These are phyloP conservation scores for Brassica rapa DNA, from an alignment of 345 rosid species.

Conservation along the genomic window DNA sequence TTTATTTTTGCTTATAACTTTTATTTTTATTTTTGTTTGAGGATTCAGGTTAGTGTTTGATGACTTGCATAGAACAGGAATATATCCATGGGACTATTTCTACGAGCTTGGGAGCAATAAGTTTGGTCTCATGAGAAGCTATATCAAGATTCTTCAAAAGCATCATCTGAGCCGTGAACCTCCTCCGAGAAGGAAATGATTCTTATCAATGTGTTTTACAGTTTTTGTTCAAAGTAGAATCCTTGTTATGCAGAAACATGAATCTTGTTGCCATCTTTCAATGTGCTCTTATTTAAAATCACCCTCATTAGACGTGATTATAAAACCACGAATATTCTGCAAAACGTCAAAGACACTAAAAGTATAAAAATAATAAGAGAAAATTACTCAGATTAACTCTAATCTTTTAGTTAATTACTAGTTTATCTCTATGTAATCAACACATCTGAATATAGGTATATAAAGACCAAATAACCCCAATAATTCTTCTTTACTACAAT, in stretches of 20 bases:
- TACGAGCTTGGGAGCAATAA: conserved; percentile 82
- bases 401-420: no score
- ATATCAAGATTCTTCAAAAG: conserved; percentile 73
- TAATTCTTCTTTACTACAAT: no score
- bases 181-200: conserved; percentile 46
- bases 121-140: conserved; percentile 75
- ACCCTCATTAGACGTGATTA: background rate
- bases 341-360: background rate
- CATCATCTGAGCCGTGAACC: conserved; percentile 93
- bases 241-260: conserved; percentile 4
- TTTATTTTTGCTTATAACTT: background rate
- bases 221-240: background rate
- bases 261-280: conserved; percentile 3
- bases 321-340: conserved; percentile 29
- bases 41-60: conserved; percentile 76
- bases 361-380: background rate
- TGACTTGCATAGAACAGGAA: conserved; percentile 96
- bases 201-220: background rate
- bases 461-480: no score
- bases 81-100: conserved; percentile 89
- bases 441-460: no score
- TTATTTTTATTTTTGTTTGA: background rate
- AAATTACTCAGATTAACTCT: no score
- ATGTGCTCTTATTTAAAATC: background rate
- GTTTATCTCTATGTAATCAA: no score